Base-by-base conservation (phyloP, 73 alveolate genomes). In the Paramecium sonneborni region DNA sequence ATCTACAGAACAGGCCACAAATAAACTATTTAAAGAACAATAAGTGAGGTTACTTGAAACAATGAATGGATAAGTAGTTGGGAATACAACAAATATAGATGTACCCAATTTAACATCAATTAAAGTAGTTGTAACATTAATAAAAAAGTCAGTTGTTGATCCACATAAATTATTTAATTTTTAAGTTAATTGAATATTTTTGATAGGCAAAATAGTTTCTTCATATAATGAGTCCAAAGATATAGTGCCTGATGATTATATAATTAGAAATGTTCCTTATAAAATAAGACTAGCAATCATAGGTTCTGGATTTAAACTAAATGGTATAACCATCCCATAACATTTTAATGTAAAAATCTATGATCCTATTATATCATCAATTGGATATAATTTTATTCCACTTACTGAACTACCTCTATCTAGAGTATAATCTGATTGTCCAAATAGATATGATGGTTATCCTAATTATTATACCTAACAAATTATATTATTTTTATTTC, bases 1-100 rank as follows among this genome's bases (percentile, higher is more conserved):
- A 72, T 35, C 57, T 3, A 72, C 57, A 1, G 86, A 72, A 35
- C 86, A 72, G 5, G 86, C 86, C 6, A 72, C 86, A 72, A 72
- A 72, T 10, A 35, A 6, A 72, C 18, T 38, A 72, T 72, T 72
- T 14, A 72, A 34, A 12, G 86, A 72, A 72, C 86, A 72, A 72
- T 72, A 72, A 14, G 86, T 72, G 9, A 35, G 44, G 26, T 72
- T 72, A 14, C 35, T 28, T 6, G 86, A 72, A 14, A 72, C 86
- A 14, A 21, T 35, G 7, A 72, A 72, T 3, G 86, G 86, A 72
- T 72, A 72, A 28, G 86, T 72, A 35, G 86, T 72, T 3, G 86
- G 86, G 14, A 72, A 72, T 0, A 72, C 86, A 2, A 72, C 62
- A 72, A 72, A 72, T 15, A 72, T 72, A n/a, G 86, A 28, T 32